Evolutionary conservation across 2,329 filamentous ascomycete genomes (phyloP).

Genomic region (Fusarium neocosmosporiellum): DNA sequence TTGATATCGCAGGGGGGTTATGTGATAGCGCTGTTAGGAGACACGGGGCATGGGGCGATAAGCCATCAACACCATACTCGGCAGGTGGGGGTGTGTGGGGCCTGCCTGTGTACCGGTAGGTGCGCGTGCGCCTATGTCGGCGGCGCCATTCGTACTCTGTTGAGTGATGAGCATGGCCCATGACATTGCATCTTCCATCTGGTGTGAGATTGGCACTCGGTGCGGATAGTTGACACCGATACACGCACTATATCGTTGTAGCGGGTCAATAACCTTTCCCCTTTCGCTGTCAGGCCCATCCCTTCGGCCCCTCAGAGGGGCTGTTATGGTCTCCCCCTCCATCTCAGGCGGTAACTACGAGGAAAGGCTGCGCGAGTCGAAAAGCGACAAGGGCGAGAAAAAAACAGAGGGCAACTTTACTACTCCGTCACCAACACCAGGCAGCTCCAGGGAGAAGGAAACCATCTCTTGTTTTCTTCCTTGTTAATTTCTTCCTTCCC

Average conservation of each 20-base stretch:
- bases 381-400: slow-evolving; percentile 24
- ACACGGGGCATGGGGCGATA: slow-evolving; percentile 30
- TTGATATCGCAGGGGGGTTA: slow-evolving; percentile 30
- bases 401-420: slow-evolving; percentile 4
- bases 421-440: slow-evolving; percentile 13
- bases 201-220: slow-evolving; percentile 23
- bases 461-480: background rate
- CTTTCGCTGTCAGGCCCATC: slow-evolving; percentile 6
- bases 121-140: slow-evolving; percentile 20
- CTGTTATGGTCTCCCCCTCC: slow-evolving; percentile 5
- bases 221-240: background rate
- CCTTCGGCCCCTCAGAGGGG: slow-evolving; percentile 18
- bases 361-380: slow-evolving; percentile 15
- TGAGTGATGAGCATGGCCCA: slow-evolving; percentile 13
- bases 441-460: slow-evolving; percentile 11
- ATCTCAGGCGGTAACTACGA: slow-evolving; percentile 22
- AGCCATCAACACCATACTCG: slow-evolving; percentile 20
- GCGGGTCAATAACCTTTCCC: slow-evolving; percentile 9
- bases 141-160: slow-evolving; percentile 3
- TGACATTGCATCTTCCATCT: slow-evolving; percentile 6
- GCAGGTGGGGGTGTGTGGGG: slow-evolving; percentile 37
- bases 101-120: slow-evolving; percentile 3
- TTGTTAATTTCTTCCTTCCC: background rate
- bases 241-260: slow-evolving; percentile 6
- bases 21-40: slow-evolving; percentile 12